Base-by-base conservation (phyloP, 1,139 yeast genomes). In the Geotrichum bryndzae region DNA sequence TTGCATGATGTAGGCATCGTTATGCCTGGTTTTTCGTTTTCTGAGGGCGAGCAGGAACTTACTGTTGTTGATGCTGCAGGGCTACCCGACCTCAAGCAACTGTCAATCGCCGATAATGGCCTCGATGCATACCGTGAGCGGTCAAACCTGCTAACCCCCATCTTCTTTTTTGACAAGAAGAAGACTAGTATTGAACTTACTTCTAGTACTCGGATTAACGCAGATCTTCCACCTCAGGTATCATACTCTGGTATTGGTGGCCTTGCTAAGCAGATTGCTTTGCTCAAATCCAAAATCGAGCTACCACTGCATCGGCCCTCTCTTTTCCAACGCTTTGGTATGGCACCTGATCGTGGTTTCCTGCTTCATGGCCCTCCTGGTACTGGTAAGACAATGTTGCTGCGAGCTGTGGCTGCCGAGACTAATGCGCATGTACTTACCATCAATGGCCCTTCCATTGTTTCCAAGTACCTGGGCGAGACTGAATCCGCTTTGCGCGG, bases 351-450 rank as follows among this genome's bases (percentile, higher is more conserved):
- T 50, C 80, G 97, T 62, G 99, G 99, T 3, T 81, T 95, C 18
- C 76, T 94, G 45, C 77, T 94, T 4, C 96, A 92, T 75, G 99
- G 99, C 0, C 96, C 98, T 1, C 96, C 65, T 1, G 99, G 99
- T 0, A 92, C 98, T 0, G 99, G 99, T 61, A 94, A 94, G 73
- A 90, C 98, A 0, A 84, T 92, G 90, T 79, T 94, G 18, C 77
- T 95, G 54, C 80, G 90, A 61, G 88, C 96, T 46, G 86, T 94
- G 13, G 96, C 97, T 0, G 78, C 82, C 62, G 88, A 86, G 60
- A 76, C 80, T 11, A 73, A 79, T 5, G 96, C 96, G 0, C 98
- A 92, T 73, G 85, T 92, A 0, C 79, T 92, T 57, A 85, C 90
- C 1, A 87, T 94, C 33, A 88, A 89, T 70, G 97, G 98, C 0